phyloP scores from a whole-genome alignment of 2,329 filamentous ascomycete genomes.

The Nannizziopsis barbatae region DNA sequence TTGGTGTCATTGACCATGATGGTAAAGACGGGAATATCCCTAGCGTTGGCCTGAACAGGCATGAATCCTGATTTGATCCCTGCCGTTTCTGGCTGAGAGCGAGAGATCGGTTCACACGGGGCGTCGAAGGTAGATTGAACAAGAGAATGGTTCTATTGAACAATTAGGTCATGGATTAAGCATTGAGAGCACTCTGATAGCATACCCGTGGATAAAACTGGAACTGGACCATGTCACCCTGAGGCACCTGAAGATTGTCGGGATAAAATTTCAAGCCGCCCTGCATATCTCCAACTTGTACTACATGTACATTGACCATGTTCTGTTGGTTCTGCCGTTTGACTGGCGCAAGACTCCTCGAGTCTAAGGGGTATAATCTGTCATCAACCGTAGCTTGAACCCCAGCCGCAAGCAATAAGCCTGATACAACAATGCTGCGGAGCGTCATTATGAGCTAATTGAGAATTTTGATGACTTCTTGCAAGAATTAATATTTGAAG shows the following conservation, averaged over 20 bases:
- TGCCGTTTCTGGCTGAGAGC: slow-evolving; percentile 41
- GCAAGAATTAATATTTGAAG: neutral
- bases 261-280: slow-evolving; percentile 52
- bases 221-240: slow-evolving; percentile 46
- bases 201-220: slow-evolving; percentile 41
- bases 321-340: neutral
- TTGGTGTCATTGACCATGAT: slow-evolving; percentile 56
- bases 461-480: neutral
- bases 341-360: neutral
- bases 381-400: slow-evolving; percentile 6
- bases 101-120: slow-evolving; percentile 54
- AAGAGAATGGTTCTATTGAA: slow-evolving; percentile 59
- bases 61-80: slow-evolving; percentile 51
- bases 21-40: slow-evolving; percentile 56
- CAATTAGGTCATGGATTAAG: neutral
- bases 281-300: slow-evolving; percentile 51
- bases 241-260: slow-evolving; percentile 50
- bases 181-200: neutral
- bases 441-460: slow-evolving; percentile 7
- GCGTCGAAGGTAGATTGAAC: slow-evolving; percentile 55
- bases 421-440: slow-evolving; percentile 4
- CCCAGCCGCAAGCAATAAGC: slow-evolving; percentile 3
- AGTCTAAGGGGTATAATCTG: slow-evolving; percentile 3
- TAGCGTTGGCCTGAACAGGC: slow-evolving; percentile 40
- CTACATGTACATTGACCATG: slow-evolving; percentile 45